These are phyloP conservation scores for Chrysophaeum taylorii DNA, from an alignment of 352 stramenopile genomes.

Conservation along the genomic window DNA sequence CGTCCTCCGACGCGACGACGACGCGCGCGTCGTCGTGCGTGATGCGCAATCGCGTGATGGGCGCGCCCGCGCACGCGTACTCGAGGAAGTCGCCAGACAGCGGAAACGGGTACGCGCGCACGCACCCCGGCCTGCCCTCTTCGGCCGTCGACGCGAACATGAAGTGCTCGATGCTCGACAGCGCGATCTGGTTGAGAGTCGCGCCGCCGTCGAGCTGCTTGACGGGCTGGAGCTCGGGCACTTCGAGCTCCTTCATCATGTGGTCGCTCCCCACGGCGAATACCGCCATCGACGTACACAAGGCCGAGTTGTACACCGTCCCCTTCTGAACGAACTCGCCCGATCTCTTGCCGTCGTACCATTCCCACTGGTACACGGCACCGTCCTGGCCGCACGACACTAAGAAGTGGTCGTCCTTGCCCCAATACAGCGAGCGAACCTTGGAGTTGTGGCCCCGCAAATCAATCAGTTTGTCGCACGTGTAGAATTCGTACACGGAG, in stretches of 20 bases:
- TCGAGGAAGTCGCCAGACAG: conserved; percentile 71
- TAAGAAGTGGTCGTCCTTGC: conserved; percentile 64
- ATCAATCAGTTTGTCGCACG: conserved; percentile 69
- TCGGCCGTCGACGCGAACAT: conserved; percentile 73
- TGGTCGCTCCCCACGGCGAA: conserved; percentile 77
- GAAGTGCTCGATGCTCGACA: conserved; percentile 69
- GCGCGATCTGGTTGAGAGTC: conserved; percentile 62
- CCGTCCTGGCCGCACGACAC: conserved; percentile 76
- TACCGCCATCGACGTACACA: conserved; percentile 52
- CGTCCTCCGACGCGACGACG: conserved; percentile 79
- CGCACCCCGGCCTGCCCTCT: conserved; percentile 51
- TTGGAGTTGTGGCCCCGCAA: conserved; percentile 82
- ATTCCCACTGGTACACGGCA: conserved; percentile 81
- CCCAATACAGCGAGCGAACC: conserved; percentile 66
- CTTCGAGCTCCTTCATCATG: conserved; percentile 73
- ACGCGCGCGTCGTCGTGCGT: conserved; percentile 77
- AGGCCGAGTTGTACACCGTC: conserved; percentile 68
- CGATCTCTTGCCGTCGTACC: conserved; percentile 74
- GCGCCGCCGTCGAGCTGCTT: conserved; percentile 70
- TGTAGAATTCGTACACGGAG: conserved; percentile 78
- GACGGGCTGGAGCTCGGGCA: conserved; percentile 38
- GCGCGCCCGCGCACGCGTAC: conserved; percentile 61
- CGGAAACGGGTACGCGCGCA: conserved; percentile 75
- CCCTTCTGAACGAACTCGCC: conserved; percentile 82
- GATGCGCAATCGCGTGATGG: conserved; percentile 53